Evolutionary conservation across 1,139 yeast genomes (phyloP).

Genomic region (Spencermartinsiella ligniputridi): DNA sequence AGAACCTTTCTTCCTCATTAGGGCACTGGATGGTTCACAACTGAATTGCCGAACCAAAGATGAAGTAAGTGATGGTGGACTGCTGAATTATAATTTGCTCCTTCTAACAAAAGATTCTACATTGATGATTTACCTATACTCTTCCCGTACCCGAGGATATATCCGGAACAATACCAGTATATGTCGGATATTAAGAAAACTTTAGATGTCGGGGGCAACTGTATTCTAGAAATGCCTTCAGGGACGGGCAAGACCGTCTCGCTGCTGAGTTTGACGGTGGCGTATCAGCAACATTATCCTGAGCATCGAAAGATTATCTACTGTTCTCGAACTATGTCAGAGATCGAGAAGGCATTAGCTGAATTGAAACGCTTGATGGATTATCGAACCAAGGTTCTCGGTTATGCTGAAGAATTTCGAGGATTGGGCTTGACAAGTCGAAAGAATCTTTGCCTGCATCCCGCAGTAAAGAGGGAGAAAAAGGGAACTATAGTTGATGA

Average conservation of each 20-base stretch:
- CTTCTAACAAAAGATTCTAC: constrained; percentile 54
- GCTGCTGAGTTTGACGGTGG: constrained; percentile 80
- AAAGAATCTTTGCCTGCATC: constrained; percentile 89
- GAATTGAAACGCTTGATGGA: constrained; percentile 88
- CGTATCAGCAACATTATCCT: constrained; percentile 93
- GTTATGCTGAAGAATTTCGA: constrained; percentile 74
- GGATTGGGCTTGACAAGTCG: constrained; percentile 93
- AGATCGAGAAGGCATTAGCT: constrained; percentile 94
- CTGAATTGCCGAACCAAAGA: not conserved
- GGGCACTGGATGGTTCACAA: too few species aligned
- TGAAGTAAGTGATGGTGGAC: constrained; percentile 10
- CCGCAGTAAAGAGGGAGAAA: constrained; percentile 78
- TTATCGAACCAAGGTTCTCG: constrained; percentile 74
- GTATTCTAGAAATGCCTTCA: constrained; percentile 99
- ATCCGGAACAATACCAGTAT: constrained; percentile 97
- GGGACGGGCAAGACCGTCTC: constrained; percentile 98
- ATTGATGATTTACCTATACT: constrained; percentile 94
- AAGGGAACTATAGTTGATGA: constrained; percentile 96
- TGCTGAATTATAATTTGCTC: too few species aligned
- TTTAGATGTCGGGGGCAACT: constrained; percentile 94
- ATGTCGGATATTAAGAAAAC: constrained; percentile 95
- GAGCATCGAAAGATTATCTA: constrained; percentile 91
- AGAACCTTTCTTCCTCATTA: too few species aligned
- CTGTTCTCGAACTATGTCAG: constrained; percentile 99
- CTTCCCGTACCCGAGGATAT: constrained; percentile 95